These are phyloP conservation scores for Alnus rubra DNA, from an alignment of 306 rosid species.

Conservation along the genomic window DNA sequence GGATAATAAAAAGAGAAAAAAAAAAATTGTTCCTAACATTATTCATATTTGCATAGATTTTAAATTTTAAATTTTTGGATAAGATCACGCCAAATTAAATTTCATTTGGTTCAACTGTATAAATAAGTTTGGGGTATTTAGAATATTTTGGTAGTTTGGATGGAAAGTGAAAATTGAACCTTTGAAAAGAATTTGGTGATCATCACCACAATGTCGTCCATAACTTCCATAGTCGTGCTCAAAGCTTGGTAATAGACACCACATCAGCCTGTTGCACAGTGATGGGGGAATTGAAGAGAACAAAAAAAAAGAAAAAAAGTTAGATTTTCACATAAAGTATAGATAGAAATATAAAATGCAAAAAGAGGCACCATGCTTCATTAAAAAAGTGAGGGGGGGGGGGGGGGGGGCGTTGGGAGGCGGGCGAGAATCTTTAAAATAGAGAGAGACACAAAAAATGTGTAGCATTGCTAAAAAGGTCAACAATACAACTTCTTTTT, in stretches of 20 bases:
- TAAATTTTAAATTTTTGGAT: no score
- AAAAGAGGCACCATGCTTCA: background rate
- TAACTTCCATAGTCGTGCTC: constrained; percentile 40
- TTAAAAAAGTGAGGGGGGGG: no score
- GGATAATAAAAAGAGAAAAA: no score
- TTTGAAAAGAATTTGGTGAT: constrained; percentile 38
- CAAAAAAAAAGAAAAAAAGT: background rate
- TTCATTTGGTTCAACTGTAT: background rate
- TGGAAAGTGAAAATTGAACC: constrained; percentile 35
- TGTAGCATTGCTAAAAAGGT: no score
- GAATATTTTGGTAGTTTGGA: no score
- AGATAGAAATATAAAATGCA: background rate
- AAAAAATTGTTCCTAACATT: no score
- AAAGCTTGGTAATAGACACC: constrained; percentile 47
- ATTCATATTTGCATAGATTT: no score
- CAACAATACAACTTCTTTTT: no score
- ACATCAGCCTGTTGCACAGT: constrained; percentile 43
- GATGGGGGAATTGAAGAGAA: background rate
- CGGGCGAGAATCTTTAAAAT: no score
- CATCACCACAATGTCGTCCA: constrained; percentile 43
- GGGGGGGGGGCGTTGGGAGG: no score
- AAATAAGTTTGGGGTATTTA: background rate
- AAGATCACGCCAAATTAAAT: background rate
- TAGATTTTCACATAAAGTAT: background rate
- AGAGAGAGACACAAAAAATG: no score